Conservation (phyloP, 345 rosid species). For the Melaleuca quinquenervia region DNA sequence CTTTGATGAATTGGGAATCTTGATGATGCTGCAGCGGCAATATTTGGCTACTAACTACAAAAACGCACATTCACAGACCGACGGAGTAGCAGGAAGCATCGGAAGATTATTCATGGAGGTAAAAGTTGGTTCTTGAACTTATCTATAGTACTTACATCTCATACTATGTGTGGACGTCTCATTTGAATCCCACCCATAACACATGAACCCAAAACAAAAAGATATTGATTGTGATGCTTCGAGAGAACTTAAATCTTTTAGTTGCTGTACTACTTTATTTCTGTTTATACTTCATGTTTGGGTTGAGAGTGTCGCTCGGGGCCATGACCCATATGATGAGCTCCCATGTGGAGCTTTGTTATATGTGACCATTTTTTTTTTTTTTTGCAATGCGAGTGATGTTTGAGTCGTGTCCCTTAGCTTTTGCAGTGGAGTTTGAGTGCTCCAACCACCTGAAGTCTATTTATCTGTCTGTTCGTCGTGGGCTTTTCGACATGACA, state of each 20-base stretch:
- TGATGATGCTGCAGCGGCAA: constrained; percentile 98
- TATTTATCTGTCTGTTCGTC: neutral
- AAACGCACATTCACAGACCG: neutral
- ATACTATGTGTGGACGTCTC: neutral
- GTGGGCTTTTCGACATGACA: neutral
- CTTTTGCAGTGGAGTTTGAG: neutral
- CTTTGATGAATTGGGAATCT: constrained; percentile 50
- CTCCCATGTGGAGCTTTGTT: neutral
- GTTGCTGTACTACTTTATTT: neutral
- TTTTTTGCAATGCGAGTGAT: neutral
- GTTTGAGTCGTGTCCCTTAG: neutral
- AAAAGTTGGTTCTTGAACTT: neutral
- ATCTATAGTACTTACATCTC: neutral
- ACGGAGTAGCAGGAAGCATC: neutral
- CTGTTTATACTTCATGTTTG: neutral
- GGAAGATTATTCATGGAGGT: neutral
- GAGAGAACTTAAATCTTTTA: neutral
- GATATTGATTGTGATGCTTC: neutral
- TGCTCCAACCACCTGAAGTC: neutral
- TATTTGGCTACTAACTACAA: constrained; percentile 29
- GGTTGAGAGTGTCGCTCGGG: neutral
- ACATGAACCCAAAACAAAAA: neutral
- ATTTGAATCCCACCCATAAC: neutral
- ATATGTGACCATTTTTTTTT: neutral
- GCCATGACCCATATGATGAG: neutral